Evolutionary conservation across 2,329 filamentous ascomycete genomes (phyloP).

Genomic region (Apiospora koreana): DNA sequence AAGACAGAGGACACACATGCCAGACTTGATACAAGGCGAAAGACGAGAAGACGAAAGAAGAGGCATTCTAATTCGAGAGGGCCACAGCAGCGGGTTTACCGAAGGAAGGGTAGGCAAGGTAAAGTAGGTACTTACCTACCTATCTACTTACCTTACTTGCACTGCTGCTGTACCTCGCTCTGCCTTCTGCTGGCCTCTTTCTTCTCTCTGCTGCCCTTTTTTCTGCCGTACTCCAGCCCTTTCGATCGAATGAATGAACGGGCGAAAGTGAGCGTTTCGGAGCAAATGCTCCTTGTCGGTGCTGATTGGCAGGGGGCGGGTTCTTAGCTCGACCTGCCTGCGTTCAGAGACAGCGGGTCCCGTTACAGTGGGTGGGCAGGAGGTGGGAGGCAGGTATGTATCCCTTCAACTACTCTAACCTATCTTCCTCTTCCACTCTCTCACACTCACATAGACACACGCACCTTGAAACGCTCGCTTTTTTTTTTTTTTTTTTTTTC

Average conservation of each 20-base stretch:
- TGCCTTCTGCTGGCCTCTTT: neutral
- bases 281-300: slow-evolving; percentile 6
- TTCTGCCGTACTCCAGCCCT: slow-evolving; percentile 1
- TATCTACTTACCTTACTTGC: neutral
- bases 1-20: neutral
- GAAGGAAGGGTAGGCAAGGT: neutral
- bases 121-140: neutral
- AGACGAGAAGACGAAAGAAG: neutral
- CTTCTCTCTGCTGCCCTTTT: no score
- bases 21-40: neutral
- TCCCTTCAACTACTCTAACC: neutral
- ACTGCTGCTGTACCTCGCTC: neutral
- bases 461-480: no score
- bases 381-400: no score
- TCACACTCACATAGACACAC: neutral
- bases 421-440: neutral
- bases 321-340: neutral
- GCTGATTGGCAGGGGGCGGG: slow-evolving; percentile 19
- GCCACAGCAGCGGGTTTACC: neutral
- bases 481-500: neutral
- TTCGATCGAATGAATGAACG: neutral
- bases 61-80: neutral
- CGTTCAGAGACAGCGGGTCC: neutral
- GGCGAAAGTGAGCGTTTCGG: slow-evolving; percentile 3
- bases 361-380: neutral